Evolutionary conservation across 2,329 filamentous ascomycete species (phyloP), one percentile per base, ranked within the genome.

Genomic region (Calonectria montana): DNA sequence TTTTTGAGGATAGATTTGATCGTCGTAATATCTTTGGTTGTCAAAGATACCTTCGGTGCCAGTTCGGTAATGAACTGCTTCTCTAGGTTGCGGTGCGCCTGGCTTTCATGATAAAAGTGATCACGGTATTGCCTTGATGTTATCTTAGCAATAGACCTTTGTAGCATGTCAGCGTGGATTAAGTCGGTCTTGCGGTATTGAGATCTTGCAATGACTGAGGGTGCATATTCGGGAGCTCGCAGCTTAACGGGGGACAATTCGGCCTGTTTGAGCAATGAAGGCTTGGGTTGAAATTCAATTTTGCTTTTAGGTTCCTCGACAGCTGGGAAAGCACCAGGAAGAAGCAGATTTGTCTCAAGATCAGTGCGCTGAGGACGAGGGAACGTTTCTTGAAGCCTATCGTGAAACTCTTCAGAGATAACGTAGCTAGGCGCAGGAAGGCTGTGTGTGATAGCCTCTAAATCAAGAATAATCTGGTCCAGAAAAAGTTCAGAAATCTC

Each of bases 371-470:
- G 39, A 13, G 74, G 73, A 2, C 41, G 53, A 1, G 75, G 76
- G 21, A 82, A 79, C 12, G 71, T 74, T 39, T 76, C 61, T 18
- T 74, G 67, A 16, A 82, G 63, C 55, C 69, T 75, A 21, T 71
- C 65, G n/a, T 74, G 78, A 64, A 78, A 82, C 18, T 76, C 67
- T 13, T 70, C 53, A 12, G 77, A 80, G 15, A 73, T 65, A 29
- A 82, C 73, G 37, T 78, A 82, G 65, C 80, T 83, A 50, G 81
- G 81, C 10, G 77, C 65, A 5, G 81, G 77, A 4, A 81, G 62
- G 35, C 76, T 74, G 41, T 73, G 69, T 15, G 74, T 67, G 25
- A 82, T 76, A 18, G 81, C 81, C 55, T 79, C 73, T 59, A 83
- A 70, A 65, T 83, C 81, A 53, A 81, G 72, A 25, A 80, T 66